These are phyloP conservation scores for Saccharomycopsis sp. DNA, from an alignment of 805 yeast species.

Conservation along the genomic window DNA sequence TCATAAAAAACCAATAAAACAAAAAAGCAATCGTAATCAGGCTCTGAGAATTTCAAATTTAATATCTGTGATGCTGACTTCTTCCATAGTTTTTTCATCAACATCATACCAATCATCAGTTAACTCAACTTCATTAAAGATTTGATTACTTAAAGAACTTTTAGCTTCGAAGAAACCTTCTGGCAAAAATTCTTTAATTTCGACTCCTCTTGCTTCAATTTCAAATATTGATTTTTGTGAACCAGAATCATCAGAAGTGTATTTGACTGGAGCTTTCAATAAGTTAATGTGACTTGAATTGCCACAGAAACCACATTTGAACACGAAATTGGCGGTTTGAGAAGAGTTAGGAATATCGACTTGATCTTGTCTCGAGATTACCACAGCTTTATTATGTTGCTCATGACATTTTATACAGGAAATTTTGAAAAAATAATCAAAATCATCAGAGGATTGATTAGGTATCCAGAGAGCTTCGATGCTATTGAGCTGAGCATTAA, in stretches of 20 bases:
- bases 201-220: conserved; percentile 82
- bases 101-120: conserved; percentile 84
- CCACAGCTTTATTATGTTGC: conserved; percentile 56
- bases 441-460: conserved; percentile 53
- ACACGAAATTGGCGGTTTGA: conserved; percentile 78
- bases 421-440: conserved; percentile 64
- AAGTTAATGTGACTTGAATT: conserved; percentile 23
- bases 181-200: conserved; percentile 57
- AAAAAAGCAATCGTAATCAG: too few relatives aligned
- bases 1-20: neutral
- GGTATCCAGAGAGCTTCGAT: too few relatives aligned
- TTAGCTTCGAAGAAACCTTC: conserved; percentile 48
- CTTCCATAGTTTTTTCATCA: conserved; percentile 73
- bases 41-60: conserved; percentile 44
- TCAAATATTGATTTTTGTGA: conserved; percentile 43
- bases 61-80: conserved; percentile 73
- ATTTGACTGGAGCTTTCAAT: conserved; percentile 20
- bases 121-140: conserved; percentile 56
- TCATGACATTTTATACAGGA: conserved; percentile 77
- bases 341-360: conserved; percentile 46
- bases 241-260: conserved; percentile 30
- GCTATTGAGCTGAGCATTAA: too few relatives aligned
- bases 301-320: conserved; percentile 61
- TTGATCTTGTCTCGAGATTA: conserved; percentile 54
- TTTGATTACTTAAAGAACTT: conserved; percentile 41